Evolutionary conservation across 352 stramenopile species (phyloP).

Genomic region (Phytophthora citricola): DNA sequence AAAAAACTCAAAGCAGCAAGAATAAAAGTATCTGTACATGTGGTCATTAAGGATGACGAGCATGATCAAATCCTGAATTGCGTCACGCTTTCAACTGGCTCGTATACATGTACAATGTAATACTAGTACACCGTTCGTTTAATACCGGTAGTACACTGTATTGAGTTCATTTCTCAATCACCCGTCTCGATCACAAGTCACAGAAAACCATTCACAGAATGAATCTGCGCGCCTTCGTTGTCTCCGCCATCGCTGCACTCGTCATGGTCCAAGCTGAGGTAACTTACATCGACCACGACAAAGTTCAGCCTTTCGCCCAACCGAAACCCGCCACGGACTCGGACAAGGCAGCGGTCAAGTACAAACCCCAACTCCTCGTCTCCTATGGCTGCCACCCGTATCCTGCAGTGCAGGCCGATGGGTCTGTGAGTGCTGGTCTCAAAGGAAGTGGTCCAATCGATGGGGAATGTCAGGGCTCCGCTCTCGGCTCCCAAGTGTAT

Average conservation of each 20-base stretch:
- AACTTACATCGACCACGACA: constrained; percentile 17
- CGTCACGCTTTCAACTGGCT: too few species aligned
- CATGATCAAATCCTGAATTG: too few species aligned
- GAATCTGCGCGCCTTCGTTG: constrained; percentile 4
- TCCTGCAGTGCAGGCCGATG: constrained; percentile 10
- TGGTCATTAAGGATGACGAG: too few species aligned
- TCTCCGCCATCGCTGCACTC: neutral
- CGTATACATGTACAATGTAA: too few species aligned
- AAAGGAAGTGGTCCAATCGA: neutral
- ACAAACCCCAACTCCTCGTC: constrained; percentile 16
- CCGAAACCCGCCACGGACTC: constrained; percentile 7
- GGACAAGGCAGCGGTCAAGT: constrained; percentile 21
- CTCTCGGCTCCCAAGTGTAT: constrained; percentile 30
- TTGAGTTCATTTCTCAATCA: neutral
- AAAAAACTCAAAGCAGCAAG: too few species aligned
- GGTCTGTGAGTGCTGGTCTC: constrained; percentile 2
- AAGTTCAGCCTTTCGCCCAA: constrained; percentile 19
- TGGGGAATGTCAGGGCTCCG: constrained; percentile 15
- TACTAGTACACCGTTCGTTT: too few species aligned
- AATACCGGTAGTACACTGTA: too few species aligned
- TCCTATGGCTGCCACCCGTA: constrained; percentile 17
- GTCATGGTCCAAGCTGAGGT: constrained; percentile 3
- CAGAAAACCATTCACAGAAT: constrained; percentile 2
- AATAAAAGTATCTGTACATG: too few species aligned
- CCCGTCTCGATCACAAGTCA: neutral